These are phyloP conservation scores for Pythium phragmitis DNA, from an alignment of 352 stramenopile genomes.

Conservation along the genomic window DNA sequence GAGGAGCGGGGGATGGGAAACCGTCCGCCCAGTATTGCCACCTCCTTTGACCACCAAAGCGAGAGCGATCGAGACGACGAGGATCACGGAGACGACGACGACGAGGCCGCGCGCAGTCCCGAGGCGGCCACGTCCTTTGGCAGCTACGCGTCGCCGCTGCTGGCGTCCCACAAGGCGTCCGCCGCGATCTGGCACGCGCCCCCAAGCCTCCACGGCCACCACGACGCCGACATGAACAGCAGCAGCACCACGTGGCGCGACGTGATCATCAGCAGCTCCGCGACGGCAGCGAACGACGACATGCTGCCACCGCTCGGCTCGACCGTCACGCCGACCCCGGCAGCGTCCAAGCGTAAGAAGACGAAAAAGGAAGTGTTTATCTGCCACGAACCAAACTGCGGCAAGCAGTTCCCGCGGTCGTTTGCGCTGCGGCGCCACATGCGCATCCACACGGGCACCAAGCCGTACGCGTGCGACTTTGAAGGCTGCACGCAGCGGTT, in stretches of 20 bases:
- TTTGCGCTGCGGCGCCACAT: conserved; percentile 83
- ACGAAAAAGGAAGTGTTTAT: conserved; percentile 63
- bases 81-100: neutral
- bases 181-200: conserved; percentile 18
- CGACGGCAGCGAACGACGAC: neutral
- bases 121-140: conserved; percentile 7
- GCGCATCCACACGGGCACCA: conserved; percentile 84
- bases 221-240: conserved; percentile 18
- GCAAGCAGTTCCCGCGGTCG: conserved; percentile 81
- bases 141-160: conserved; percentile 11
- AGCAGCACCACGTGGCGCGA: conserved; percentile 20
- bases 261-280: conserved; percentile 21
- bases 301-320: conserved; percentile 1
- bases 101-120: conserved; percentile 13
- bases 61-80: conserved; percentile 4
- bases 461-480: conserved; percentile 80
- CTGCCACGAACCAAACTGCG: conserved; percentile 75
- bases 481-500: conserved; percentile 76
- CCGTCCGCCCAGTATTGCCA: neutral
- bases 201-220: conserved; percentile 2
- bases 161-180: conserved; percentile 9
- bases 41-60: neutral
- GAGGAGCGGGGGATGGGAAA: conserved; percentile 27
- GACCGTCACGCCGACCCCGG: conserved; percentile 16
- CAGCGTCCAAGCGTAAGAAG: conserved; percentile 38